A percentile compares a stretch with the other conserved stretches of the same genome.
Evolutionary conservation across 768 basidiomycete species (phyloP).

Genomic region (Coprinopsis sp.): DNA sequence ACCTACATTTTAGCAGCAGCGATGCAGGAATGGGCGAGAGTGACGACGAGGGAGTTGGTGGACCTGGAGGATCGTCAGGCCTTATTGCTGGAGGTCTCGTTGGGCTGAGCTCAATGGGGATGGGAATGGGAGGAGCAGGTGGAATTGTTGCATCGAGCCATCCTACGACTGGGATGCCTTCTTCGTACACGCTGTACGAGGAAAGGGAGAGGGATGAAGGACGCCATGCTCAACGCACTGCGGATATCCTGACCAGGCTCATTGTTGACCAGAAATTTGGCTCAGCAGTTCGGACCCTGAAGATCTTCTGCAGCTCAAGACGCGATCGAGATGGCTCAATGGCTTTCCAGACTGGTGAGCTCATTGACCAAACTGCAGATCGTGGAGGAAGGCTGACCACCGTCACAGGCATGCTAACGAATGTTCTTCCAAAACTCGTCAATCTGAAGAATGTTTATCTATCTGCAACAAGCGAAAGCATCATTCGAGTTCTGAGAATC

Average conservation of each 20-base stretch:
- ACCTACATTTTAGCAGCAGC: conserved; percentile 51
- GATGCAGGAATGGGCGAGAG: conserved; percentile 6
- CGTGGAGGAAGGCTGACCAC: background rate
- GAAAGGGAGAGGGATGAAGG: conserved; percentile 24
- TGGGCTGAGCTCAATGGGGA: conserved; percentile 1
- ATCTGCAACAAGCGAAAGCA: conserved; percentile 50
- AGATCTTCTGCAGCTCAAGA: conserved; percentile 48
- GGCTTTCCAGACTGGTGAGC: conserved; percentile 59
- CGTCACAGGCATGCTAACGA: conserved; percentile 57
- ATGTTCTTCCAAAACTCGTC: conserved; percentile 57
- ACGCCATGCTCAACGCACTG: conserved; percentile 59
- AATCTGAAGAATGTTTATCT: conserved; percentile 60
- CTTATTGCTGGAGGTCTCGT: background rate
- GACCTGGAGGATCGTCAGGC: conserved; percentile 9
- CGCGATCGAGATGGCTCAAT: conserved; percentile 45
- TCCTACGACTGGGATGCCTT: no score
- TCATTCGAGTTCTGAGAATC: conserved; percentile 47
- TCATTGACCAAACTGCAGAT: background rate
- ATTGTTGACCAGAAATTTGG: conserved; percentile 60
- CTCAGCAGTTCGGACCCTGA: conserved; percentile 49
- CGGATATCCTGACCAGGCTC: conserved; percentile 65
- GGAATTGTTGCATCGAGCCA: conserved; percentile 18
- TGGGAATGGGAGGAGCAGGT: conserved; percentile 15
- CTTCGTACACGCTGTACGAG: background rate
- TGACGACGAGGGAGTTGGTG: conserved; percentile 23